These are phyloP conservation scores for Casuarina glauca DNA, from an alignment of 306 rosid species.

Conservation along the genomic window DNA sequence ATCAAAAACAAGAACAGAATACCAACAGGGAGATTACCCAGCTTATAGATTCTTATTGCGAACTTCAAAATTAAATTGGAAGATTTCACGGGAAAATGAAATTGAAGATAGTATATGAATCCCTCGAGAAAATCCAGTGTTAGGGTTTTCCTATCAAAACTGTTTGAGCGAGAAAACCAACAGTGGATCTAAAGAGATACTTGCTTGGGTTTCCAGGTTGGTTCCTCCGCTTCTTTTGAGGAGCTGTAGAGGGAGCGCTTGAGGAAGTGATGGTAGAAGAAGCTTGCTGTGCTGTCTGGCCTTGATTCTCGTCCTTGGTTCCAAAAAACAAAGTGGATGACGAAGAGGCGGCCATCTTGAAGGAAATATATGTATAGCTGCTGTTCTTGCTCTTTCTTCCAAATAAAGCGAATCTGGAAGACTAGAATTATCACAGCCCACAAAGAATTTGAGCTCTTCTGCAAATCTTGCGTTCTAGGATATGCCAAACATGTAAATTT, in stretches of 20 bases:
- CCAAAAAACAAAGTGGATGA: conserved; percentile 64
- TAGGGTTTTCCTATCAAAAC: conserved; percentile 35
- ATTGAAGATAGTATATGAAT: too few species aligned
- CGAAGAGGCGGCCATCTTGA: conserved; percentile 70
- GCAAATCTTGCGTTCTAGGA: background rate
- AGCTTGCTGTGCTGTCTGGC: conserved; percentile 43
- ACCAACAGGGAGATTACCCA: background rate
- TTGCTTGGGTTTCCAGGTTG: conserved; percentile 94
- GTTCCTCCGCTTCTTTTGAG: conserved; percentile 85
- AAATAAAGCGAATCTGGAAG: conserved; percentile 36
- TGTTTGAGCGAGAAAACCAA: background rate
- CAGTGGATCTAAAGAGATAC: conserved; percentile 36
- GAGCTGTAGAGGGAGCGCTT: conserved; percentile 37
- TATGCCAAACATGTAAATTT: background rate
- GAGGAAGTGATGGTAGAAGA: conserved; percentile 51
- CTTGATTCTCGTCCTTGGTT: conserved; percentile 53
- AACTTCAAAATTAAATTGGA: background rate
- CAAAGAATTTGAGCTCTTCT: conserved; percentile 11
- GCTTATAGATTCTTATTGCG: background rate
- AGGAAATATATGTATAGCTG: background rate
- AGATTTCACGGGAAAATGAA: background rate
- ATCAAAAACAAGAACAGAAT: background rate
- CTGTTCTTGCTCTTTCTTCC: conserved; percentile 2
- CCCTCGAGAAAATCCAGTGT: background rate
- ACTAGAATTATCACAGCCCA: conserved; percentile 6